A percentile compares a stretch with the other conserved stretches of the same genome.
phyloP scores from a whole-genome alignment of 441 rosid species.

The Arabidopsis hybrid region DNA sequence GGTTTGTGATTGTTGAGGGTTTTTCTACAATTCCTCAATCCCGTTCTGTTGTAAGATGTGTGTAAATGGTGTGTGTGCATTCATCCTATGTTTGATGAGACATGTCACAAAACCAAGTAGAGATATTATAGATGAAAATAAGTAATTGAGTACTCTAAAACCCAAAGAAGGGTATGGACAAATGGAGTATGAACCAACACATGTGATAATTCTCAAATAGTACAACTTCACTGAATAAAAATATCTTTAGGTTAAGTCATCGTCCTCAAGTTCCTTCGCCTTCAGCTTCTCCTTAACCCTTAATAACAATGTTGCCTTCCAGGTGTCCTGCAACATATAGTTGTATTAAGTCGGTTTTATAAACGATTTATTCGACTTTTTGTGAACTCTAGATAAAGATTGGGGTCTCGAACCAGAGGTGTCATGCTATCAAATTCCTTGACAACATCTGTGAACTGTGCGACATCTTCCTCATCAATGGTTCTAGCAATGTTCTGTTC shows the following conservation, averaged over 20 bases:
- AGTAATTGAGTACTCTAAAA: no score
- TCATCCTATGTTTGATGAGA: background rate
- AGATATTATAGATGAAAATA: no score
- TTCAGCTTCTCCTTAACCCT: slow-evolving; percentile 93
- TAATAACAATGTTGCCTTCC: slow-evolving; percentile 85
- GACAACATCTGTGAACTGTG: slow-evolving; percentile 72
- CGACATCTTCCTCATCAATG: slow-evolving; percentile 80
- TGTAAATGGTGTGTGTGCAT: slow-evolving; percentile 7
- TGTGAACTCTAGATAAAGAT: background rate
- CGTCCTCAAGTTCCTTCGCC: slow-evolving; percentile 84
- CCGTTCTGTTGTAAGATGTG: background rate
- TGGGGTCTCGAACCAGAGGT: slow-evolving; percentile 58
- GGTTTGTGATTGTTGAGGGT: background rate
- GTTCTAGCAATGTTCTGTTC: slow-evolving; percentile 69
- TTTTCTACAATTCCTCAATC: background rate
- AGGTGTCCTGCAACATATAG: slow-evolving; percentile 58
- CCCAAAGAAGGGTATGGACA: background rate
- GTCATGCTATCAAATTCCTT: slow-evolving; percentile 92
- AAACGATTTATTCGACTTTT: background rate
- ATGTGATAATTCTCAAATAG: no score
- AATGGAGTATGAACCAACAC: background rate
- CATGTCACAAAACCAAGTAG: background rate
- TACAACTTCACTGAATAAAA: background rate
- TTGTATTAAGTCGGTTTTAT: background rate
- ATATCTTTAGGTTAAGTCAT: slow-evolving; percentile 67